Evolutionary conservation across 805 yeast species (phyloP).

Genomic region (Torulaspora quercuum): DNA sequence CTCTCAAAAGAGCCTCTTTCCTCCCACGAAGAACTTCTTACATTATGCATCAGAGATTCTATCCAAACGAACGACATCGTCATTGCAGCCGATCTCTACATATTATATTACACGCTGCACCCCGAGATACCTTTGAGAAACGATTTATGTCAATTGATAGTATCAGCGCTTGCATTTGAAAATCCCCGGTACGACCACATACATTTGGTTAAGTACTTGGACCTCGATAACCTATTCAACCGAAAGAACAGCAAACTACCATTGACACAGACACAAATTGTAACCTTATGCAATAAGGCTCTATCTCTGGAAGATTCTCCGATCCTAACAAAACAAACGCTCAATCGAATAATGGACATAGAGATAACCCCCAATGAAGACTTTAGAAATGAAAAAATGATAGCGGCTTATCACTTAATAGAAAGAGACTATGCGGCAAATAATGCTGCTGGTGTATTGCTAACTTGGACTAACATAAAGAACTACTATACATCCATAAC

Average conservation of each 20-base stretch:
- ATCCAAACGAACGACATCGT: slow-evolving; percentile 18
- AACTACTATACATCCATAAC: slow-evolving; percentile 16
- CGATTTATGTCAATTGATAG: slow-evolving; percentile 11
- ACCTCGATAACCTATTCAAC: slow-evolving; percentile 15
- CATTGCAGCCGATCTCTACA: slow-evolving; percentile 25
- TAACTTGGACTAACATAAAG: slow-evolving; percentile 26
- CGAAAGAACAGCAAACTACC: neutral
- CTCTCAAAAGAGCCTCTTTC: neutral
- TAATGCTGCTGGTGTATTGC: slow-evolving; percentile 29
- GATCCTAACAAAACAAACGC: slow-evolving; percentile 16
- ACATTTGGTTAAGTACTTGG: slow-evolving; percentile 18
- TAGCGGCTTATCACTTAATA: slow-evolving; percentile 24
- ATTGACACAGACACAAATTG: slow-evolving; percentile 19
- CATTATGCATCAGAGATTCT: slow-evolving; percentile 21
- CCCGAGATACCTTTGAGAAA: slow-evolving; percentile 9
- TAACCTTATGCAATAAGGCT: slow-evolving; percentile 25
- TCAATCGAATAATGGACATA: slow-evolving; percentile 18
- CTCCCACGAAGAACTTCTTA: slow-evolving; percentile 10
- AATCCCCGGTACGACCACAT: slow-evolving; percentile 24
- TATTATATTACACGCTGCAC: slow-evolving; percentile 18
- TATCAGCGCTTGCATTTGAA: slow-evolving; percentile 23
- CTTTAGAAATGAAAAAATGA: slow-evolving; percentile 16
- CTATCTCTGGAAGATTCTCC: slow-evolving; percentile 17
- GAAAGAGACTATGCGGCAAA: slow-evolving; percentile 20
- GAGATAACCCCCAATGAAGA: slow-evolving; percentile 2